phyloP scores from a whole-genome alignment of 2,329 filamentous ascomycete species.

The Neofusicoccum sp. region DNA sequence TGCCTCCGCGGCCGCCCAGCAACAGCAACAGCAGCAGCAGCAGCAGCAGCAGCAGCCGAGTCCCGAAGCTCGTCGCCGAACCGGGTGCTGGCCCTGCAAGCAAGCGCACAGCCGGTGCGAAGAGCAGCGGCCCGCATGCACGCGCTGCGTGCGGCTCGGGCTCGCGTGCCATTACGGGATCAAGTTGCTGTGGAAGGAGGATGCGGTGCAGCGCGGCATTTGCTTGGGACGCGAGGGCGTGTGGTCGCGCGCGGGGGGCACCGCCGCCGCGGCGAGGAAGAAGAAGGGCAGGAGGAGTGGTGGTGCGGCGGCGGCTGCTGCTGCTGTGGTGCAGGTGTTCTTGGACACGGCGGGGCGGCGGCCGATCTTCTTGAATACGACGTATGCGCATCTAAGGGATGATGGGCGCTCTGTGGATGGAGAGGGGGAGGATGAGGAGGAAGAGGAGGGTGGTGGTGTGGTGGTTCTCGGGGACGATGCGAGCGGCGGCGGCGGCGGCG shows the following conservation, averaged over 20 bases:
- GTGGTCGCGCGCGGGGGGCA: slow-evolving; percentile 16
- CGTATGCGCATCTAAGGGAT: slow-evolving; percentile 22
- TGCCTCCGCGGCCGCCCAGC: no score
- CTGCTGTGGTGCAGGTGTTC: slow-evolving; percentile 18
- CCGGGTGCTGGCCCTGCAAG: slow-evolving; percentile 23
- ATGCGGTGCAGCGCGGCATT: slow-evolving; percentile 28
- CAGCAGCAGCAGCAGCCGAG: no score
- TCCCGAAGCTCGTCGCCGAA: slow-evolving; percentile 8
- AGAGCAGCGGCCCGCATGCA: slow-evolving; percentile 30
- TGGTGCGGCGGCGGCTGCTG: no score
- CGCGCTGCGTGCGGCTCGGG: slow-evolving; percentile 28
- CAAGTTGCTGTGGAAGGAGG: slow-evolving; percentile 31
- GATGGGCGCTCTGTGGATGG: neutral
- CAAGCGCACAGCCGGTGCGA: slow-evolving; percentile 33
- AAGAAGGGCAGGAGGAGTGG: neutral
- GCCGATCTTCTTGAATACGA: slow-evolving; percentile 28
- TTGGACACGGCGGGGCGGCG: slow-evolving; percentile 27
- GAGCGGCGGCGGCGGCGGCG: no score
- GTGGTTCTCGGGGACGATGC: neutral
- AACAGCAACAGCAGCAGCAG: neutral
- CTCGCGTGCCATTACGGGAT: slow-evolving; percentile 27
- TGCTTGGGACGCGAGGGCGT: slow-evolving; percentile 20
- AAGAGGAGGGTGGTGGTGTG: neutral
- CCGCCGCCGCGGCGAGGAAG: neutral
- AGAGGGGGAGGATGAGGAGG: neutral